Evolutionary conservation across 805 yeast genomes (phyloP), one percentile per base, ranked within the genome.

Genomic region (Wickerhamomyces chaumierensis): DNA sequence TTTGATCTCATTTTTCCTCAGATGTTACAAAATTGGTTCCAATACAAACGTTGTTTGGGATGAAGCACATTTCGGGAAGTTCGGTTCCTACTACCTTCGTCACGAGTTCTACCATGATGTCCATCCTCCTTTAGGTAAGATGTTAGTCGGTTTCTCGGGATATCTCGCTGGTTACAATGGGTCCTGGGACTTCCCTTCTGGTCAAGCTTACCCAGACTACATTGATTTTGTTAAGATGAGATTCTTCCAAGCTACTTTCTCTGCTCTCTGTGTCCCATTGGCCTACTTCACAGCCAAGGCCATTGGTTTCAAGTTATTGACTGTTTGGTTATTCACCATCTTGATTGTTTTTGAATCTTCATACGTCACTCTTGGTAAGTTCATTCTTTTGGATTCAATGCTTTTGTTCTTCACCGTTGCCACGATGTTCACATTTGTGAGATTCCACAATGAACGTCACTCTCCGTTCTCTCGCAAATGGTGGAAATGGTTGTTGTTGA

Each of bases 61-160:
- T 62, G 96, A 87, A 58, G 96, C 96, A 32, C 96, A 88, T 65
- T 90, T 90, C 60, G 98, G 96, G 37, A 92, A 90, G 58, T 90
- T 90, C 58, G 97, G 96, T 25, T 80, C 95, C 12, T 81, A 85
- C 58, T 90, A 90, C 60, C 66, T 90, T 45, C 78, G 73, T 50
- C 92, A 85, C 49, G 94, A 85, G 52, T 86, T 83, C 57, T 90
- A 88, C 60, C 94, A 85, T 57, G 98, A 90, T 61, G 96, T 90
- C 27, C 98, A 90, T 61, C 98, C 98, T 36, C 98, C 98, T 2
- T 66, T 90, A 51, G 97, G 96, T 18, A 90, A 90, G 61, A 80
- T 90, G 81, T 69, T 92, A 43, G 84, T 86, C 42, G 97, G 94
- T 0, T 66, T 85, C 32, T 78, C 88, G 33, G 96, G 95, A 35